phyloP scores from a whole-genome alignment of 495 filamentous ascomycete genomes.

The Aspergillus nidulans region DNA sequence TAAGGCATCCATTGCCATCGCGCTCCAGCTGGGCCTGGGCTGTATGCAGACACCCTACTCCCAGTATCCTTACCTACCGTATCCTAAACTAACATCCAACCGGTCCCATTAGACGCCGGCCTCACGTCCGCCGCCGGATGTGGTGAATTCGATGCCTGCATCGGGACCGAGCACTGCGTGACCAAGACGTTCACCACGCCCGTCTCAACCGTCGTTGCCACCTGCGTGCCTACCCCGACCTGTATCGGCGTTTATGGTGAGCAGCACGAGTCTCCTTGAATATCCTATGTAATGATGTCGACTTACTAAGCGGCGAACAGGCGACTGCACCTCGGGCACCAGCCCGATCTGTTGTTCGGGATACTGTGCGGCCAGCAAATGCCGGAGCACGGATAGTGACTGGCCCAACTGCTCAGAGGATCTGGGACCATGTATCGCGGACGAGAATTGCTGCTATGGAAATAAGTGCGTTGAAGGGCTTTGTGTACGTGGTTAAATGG shows the following conservation, averaged over 20 bases:
- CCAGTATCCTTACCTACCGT: too few species aligned
- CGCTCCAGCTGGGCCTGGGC: slow-evolving; percentile 10
- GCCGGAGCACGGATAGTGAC: slow-evolving; percentile 24
- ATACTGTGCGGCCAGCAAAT: slow-evolving; percentile 28
- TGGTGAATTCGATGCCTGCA: slow-evolving; percentile 25
- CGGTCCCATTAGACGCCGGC: too few species aligned
- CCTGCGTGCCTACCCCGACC: slow-evolving; percentile 30
- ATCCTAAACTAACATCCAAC: too few species aligned
- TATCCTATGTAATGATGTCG: not conserved
- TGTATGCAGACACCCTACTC: too few species aligned
- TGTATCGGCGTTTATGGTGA: slow-evolving; percentile 31
- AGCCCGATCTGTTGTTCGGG: slow-evolving; percentile 23
- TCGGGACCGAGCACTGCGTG: slow-evolving; percentile 28
- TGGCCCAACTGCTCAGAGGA: slow-evolving; percentile 27
- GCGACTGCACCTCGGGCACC: slow-evolving; percentile 14
- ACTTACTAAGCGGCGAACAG: not conserved
- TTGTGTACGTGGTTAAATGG: slow-evolving; percentile 5
- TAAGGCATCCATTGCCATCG: not conserved
- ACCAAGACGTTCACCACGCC: slow-evolving; percentile 28
- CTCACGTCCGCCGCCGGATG: slow-evolving; percentile 6
- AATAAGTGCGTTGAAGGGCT: slow-evolving; percentile 23
- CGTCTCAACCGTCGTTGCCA: slow-evolving; percentile 26
- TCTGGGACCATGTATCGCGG: slow-evolving; percentile 18
- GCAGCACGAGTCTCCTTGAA: not conserved
- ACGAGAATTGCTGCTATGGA: slow-evolving; percentile 26